phyloP scores from a whole-genome alignment of 768 basidiomycete species.

The Pleurotus citrinopileatus region DNA sequence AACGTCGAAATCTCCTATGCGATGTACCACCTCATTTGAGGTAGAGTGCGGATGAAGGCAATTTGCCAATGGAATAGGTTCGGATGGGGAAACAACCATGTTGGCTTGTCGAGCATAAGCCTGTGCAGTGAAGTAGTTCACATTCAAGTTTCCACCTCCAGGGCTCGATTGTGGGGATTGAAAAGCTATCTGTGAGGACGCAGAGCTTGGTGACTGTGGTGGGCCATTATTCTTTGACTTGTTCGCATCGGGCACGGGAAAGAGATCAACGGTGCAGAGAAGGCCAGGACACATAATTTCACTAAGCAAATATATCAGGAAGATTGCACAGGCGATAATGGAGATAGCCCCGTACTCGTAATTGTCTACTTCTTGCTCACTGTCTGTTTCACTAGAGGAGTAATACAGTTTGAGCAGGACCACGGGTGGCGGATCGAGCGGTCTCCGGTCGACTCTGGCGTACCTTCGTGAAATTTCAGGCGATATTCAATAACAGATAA shows the following conservation, averaged over 20 bases:
- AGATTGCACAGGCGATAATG: background rate
- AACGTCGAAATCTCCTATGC: slow-evolving; percentile 36
- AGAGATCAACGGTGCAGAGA: slow-evolving; percentile 76
- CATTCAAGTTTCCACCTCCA: slow-evolving; percentile 8
- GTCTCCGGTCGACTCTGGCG: slow-evolving; percentile 58
- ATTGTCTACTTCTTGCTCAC: slow-evolving; percentile 40
- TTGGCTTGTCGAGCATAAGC: background rate
- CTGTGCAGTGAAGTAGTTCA: slow-evolving; percentile 12
- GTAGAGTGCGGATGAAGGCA: slow-evolving; percentile 11
- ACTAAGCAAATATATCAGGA: slow-evolving; percentile 31
- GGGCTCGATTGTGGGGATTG: slow-evolving; percentile 10
- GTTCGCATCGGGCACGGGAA: slow-evolving; percentile 45
- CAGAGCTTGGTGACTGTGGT: background rate
- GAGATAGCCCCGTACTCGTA: slow-evolving; percentile 40
- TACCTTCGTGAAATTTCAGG: slow-evolving; percentile 34
- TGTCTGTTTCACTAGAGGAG: slow-evolving; percentile 39
- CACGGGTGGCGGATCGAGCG: slow-evolving; percentile 67
- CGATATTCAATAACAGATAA: slow-evolving; percentile 4
- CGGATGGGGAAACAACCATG: slow-evolving; percentile 2
- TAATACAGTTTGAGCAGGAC: slow-evolving; percentile 50
- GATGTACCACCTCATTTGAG: slow-evolving; percentile 38
- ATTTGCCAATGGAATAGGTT: background rate
- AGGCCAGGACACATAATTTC: slow-evolving; percentile 63
- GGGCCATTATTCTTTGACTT: slow-evolving; percentile 4
- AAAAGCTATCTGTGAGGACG: slow-evolving; percentile 15